These are phyloP conservation scores for Carex pumila DNA, from an alignment of 176 grass and related monocot genomes.

Conservation along the genomic window DNA sequence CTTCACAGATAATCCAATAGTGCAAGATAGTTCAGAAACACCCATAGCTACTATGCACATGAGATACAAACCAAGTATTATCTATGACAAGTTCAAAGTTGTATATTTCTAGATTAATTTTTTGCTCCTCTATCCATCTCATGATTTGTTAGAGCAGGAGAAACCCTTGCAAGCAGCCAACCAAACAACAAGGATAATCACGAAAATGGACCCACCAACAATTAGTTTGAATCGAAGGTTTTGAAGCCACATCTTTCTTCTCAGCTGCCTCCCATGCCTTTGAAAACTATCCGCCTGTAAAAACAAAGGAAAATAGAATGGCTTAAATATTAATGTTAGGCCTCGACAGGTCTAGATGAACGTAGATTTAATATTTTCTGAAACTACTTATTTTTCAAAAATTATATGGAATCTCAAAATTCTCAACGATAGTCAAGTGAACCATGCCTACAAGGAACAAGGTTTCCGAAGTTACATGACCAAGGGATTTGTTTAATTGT, in stretches of 20 bases:
- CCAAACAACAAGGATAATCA: constrained; percentile 68
- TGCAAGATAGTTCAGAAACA: background rate
- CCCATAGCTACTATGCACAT: constrained; percentile 12
- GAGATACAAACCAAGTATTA: constrained; percentile 2
- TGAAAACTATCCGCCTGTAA: constrained; percentile 85
- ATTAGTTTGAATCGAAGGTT: constrained; percentile 86
- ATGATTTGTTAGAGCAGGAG: constrained; percentile 48
- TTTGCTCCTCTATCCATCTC: constrained; percentile 4
- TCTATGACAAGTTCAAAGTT: background rate
- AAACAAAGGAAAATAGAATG: constrained; percentile 13
- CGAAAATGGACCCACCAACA: constrained; percentile 45
- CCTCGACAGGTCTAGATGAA: background rate
- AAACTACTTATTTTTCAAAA: background rate
- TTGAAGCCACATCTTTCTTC: constrained; percentile 98
- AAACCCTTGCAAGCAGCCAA: constrained; percentile 72
- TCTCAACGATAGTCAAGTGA: background rate
- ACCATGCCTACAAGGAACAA: background rate
- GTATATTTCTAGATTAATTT: constrained; percentile 8
- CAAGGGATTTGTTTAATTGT: background rate
- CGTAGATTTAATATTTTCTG: background rate
- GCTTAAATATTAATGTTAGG: background rate
- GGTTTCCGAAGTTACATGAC: background rate
- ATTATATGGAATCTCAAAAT: background rate
- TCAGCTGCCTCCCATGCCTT: constrained; percentile 87
- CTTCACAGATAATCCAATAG: background rate